Evolutionary conservation across 352 stramenopile species (phyloP), one percentile per base, ranked within the genome.

Genomic region (Pythium phragmitis): DNA sequence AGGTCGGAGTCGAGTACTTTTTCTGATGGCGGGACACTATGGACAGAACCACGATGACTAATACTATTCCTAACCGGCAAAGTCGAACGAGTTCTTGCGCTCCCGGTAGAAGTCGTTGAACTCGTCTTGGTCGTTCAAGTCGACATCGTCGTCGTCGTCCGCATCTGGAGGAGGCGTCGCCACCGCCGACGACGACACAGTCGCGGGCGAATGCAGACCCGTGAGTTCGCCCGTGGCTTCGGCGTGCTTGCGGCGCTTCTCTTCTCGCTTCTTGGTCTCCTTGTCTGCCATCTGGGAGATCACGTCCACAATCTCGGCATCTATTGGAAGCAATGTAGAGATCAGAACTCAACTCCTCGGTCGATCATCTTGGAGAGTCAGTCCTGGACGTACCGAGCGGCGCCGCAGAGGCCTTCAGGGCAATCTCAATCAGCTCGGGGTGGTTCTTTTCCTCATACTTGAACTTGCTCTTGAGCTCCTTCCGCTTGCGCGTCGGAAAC

Each of bases 381-480:
- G 17, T 30, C 9, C 13, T 28, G 36, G 42, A 21, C 61, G 5
- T 73, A 82, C 72, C 70, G 3, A 95, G 69, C 17, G 86, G 86
- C 0, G 84, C 81, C 43, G 80, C 66, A 3, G 86, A 89, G 1
- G 82, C 84, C 58, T 83, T 77, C 2, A 95, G 72, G 8, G 86
- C 86, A 43, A 95, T 90, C 53, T 95, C 86, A 34, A 95, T 91
- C 13, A 95, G 68, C 36, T 63, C 68, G 1, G 78, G 72, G 39
- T 92, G 82, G 45, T 85, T 75, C 72, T 90, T 95, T 66, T 95
- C 86, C 55, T 95, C 86, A 39, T 82, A 89, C 60, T 95, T 95
- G 66, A 95, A 95, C 57, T 95, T 95, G 67, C 77, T 84, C 72
- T 95, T 95, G 17, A 95, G 72, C 50, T 95, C 86, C 63, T 87